A percentile compares a stretch with the other conserved stretches of the same genome.
These are phyloP conservation scores for Colletotrichum gloeosporioides DNA, from an alignment of 2,329 filamentous ascomycete species.

Conservation along the genomic window DNA sequence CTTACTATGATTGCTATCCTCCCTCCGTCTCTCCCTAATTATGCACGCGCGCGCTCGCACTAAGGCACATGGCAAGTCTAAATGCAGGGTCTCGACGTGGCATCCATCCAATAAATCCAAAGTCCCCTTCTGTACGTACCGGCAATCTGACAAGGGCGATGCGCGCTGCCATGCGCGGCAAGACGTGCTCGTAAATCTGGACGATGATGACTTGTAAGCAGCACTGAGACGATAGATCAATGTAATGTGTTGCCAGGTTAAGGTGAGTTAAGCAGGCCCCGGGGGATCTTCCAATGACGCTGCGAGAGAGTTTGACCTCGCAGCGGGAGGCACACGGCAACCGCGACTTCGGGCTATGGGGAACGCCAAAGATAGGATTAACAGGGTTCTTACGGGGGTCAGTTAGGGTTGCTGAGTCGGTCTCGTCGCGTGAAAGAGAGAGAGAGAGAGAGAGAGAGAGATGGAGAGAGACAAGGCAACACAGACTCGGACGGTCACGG, in stretches of 20 bases:
- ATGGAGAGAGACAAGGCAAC: neutral
- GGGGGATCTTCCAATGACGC: slow-evolving; percentile 9
- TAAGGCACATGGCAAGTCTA: neutral
- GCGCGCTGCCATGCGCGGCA: neutral
- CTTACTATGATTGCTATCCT: neutral
- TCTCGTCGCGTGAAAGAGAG: neutral
- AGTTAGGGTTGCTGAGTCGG: neutral
- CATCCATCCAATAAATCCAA: neutral
- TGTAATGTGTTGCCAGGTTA: neutral
- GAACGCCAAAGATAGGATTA: neutral
- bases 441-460: neutral
- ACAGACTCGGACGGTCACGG: neutral
- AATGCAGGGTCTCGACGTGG: slow-evolving; percentile 1
- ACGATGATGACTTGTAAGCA: neutral
- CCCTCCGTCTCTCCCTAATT: neutral
- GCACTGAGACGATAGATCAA: neutral
- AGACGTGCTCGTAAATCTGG: neutral
- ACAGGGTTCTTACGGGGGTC: neutral
- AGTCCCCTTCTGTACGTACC: neutral
- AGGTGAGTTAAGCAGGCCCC: neutral
- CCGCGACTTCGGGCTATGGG: neutral
- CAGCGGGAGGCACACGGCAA: slow-evolving; percentile 11
- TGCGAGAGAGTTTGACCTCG: slow-evolving; percentile 10
- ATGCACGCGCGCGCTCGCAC: neutral
- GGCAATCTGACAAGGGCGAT: neutral